Conservation (phyloP, 352 stramenopile genomes). For the Pythium sp. region DNA sequence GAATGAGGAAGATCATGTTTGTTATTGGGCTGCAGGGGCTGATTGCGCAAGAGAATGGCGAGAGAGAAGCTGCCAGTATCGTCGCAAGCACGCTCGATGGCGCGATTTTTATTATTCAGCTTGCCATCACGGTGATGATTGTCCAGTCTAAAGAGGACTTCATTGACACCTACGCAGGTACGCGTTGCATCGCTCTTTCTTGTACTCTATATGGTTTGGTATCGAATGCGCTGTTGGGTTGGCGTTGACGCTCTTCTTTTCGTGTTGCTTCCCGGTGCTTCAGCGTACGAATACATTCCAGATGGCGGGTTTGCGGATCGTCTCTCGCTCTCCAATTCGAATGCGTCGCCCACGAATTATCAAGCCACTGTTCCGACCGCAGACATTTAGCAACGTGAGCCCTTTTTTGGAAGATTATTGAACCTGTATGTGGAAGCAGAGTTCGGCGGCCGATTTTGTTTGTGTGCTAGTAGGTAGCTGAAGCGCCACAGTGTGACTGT, state of each 20-base stretch:
- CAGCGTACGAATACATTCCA: slow-evolving; percentile 84
- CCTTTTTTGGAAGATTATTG: not conserved
- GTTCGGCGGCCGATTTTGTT: not conserved
- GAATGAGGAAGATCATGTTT: not conserved
- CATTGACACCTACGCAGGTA: slow-evolving; percentile 83
- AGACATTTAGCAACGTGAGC: slow-evolving; percentile 37
- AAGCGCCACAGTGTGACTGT: not conserved
- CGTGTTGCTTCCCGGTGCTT: not conserved
- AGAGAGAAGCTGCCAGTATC: slow-evolving; percentile 34
- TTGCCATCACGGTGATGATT: slow-evolving; percentile 54
- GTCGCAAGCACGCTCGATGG: slow-evolving; percentile 48
- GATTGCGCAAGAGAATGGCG: slow-evolving; percentile 31
- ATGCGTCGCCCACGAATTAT: slow-evolving; percentile 53
- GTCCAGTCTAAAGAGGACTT: slow-evolving; percentile 80
- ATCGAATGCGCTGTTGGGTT: no score
- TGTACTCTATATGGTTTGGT: not conserved
- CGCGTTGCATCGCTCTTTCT: not conserved
- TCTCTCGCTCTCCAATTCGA: slow-evolving; percentile 34
- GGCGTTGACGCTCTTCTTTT: not conserved
- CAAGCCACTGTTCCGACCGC: slow-evolving; percentile 54
- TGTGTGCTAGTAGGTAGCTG: slow-evolving; percentile 3
- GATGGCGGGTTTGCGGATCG: slow-evolving; percentile 51
- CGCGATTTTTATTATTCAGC: slow-evolving; percentile 61
- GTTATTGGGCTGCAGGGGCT: slow-evolving; percentile 27
- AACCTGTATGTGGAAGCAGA: not conserved